Base-by-base conservation (phyloP, 2,329 filamentous ascomycete genomes). In the Aspergillus tubingensis region DNA sequence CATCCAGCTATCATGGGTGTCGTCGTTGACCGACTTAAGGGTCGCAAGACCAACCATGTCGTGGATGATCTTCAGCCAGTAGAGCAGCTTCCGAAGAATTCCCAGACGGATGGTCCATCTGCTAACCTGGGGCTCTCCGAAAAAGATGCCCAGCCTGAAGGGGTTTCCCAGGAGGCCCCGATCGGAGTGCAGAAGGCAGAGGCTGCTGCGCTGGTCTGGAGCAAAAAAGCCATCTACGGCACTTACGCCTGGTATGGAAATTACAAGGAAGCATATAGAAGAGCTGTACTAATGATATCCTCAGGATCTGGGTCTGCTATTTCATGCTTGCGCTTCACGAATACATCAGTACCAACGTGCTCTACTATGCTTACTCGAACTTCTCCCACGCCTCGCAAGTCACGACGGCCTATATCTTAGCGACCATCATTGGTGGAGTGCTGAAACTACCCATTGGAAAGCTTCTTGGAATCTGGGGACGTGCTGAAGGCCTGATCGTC, bases 371-470 rank as follows among this genome's bases (percentile, higher is more conserved):
- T 39, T 85, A 82, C 52, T 81, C 81, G 62, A 77, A 77, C 19
- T 88, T 85, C 67, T 54, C 74, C 17, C 73, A 23, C 76, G 87
- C 74, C 78, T 85, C 53, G 65, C 85, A 68, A 75, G 81, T 56
- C 72, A 82, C 19, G 0, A 82, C 85, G 2, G 83, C 84, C 13
- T 76, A 77, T 54, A 83, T 88, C 62, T 77, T 88, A 30, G 77
- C 84, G 13, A 81, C 75, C 58, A 76, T 88, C 38, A 83, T 89
- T 39, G 81, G 81, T 38, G 86, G 85, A 25, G 79, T 87, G 36
- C 76, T 83, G 54, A 86, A 86, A 68, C 78, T 89, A 13, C 83
- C 86, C 1, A 78, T 87, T 32, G 86, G 86, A 57, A 89, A 88
- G 70, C 77, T 86, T 4, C 76, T 89, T 50, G 85, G 89, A 71